A percentile compares a stretch with the other conserved stretches of the same genome.
Evolutionary conservation across 352 stramenopile genomes (phyloP).

Genomic region (Globisporangium spiculum): DNA sequence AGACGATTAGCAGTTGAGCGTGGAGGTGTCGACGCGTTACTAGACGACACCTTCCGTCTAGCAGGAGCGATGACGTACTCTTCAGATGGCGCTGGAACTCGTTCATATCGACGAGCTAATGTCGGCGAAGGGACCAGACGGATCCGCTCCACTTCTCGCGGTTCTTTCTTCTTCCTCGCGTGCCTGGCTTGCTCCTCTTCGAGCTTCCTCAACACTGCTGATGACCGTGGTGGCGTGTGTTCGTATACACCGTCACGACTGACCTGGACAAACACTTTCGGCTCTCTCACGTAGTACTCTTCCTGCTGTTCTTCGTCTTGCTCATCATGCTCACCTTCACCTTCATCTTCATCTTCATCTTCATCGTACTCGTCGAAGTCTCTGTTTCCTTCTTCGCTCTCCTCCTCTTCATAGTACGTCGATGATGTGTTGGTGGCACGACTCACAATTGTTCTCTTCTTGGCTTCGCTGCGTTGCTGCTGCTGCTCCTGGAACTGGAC

Average conservation of each 20-base stretch:
- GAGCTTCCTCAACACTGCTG: slow-evolving; percentile 36
- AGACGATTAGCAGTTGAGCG: background rate
- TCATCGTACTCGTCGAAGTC: slow-evolving; percentile 20
- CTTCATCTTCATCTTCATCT: slow-evolving; percentile 22
- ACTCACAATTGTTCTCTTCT: slow-evolving; percentile 16
- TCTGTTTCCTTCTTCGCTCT: slow-evolving; percentile 24
- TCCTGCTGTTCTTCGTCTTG: slow-evolving; percentile 24
- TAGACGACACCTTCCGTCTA: background rate
- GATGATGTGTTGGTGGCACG: slow-evolving; percentile 24
- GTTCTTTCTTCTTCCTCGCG: slow-evolving; percentile 22
- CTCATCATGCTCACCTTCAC: slow-evolving; percentile 14
- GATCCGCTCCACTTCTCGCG: slow-evolving; percentile 46
- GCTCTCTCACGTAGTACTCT: slow-evolving; percentile 31
- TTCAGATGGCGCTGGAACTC: slow-evolving; percentile 29
- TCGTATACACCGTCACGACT: slow-evolving; percentile 37
- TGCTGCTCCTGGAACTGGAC: slow-evolving; percentile 22
- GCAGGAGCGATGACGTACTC: background rate
- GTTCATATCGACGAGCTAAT: slow-evolving; percentile 44
- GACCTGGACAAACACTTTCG: slow-evolving; percentile 51
- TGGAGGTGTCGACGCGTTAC: slow-evolving; percentile 37
- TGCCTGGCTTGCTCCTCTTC: slow-evolving; percentile 26
- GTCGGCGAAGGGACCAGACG: slow-evolving; percentile 42
- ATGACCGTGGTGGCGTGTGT: slow-evolving; percentile 24
- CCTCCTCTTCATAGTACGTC: slow-evolving; percentile 21
- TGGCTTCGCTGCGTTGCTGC: slow-evolving; percentile 8